These are phyloP conservation scores for Fusarium falciforme DNA, from an alignment of 2,329 filamentous ascomycete genomes.

Conservation along the genomic window DNA sequence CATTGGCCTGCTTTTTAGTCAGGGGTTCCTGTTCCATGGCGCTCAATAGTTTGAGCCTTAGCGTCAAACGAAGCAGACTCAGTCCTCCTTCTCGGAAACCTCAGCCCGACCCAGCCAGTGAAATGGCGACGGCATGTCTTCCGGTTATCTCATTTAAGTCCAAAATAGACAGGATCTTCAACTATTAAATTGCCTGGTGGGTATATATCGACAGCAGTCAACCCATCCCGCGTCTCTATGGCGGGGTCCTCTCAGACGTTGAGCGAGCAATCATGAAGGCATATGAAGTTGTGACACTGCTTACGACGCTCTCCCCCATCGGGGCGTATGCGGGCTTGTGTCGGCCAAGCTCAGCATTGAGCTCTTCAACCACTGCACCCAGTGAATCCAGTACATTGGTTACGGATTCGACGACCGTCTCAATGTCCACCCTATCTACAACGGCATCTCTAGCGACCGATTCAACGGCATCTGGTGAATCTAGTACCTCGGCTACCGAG, in stretches of 20 bases:
- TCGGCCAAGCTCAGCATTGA: neutral
- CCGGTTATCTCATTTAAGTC: neutral
- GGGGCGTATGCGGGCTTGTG: neutral
- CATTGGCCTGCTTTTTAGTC: neutral
- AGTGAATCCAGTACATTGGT: neutral
- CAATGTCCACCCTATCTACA: neutral
- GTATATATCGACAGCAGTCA: neutral
- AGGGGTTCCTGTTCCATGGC: neutral
- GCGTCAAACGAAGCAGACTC: neutral
- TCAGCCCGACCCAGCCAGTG: neutral
- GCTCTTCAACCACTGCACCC: neutral
- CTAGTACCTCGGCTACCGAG: neutral
- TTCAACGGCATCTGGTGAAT: neutral
- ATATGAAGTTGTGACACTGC: neutral
- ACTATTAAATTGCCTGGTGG: neutral
- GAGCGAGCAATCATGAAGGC: neutral
- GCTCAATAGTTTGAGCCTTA: neutral
- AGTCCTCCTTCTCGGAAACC: neutral
- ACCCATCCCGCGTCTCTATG: neutral
- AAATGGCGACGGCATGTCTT: neutral
- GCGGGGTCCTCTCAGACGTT: neutral
- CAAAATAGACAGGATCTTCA: neutral
- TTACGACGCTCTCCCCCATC: neutral
- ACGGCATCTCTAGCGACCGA: neutral
- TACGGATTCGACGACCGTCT: neutral